phyloP scores from a whole-genome alignment of 2,329 filamentous ascomycete species.

The Pyrenochaeta sp. region DNA sequence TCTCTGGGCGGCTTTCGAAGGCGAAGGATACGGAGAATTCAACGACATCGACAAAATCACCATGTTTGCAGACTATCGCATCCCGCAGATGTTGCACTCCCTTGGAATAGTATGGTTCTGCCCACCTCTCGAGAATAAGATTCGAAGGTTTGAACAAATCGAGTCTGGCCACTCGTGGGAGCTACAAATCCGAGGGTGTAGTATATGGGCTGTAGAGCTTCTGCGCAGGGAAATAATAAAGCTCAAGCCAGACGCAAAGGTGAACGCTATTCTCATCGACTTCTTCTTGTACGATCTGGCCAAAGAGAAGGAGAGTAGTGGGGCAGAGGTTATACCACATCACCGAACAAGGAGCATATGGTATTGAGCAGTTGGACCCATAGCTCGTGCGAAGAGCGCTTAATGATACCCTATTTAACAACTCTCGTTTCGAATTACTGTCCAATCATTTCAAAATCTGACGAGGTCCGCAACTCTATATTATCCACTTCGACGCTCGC shows the following conservation, averaged over 20 bases:
- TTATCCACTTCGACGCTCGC: too few relatives aligned
- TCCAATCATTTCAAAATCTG: too few relatives aligned
- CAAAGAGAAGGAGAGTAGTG: conserved; percentile 75
- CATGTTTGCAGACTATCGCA: conserved; percentile 98
- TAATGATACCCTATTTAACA: conserved; percentile 2
- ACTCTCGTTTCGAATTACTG: too few relatives aligned
- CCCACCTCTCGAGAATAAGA: conserved; percentile 75
- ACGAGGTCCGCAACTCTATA: too few relatives aligned
- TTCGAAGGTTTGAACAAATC: conserved; percentile 70
- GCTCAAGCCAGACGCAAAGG: conserved; percentile 70
- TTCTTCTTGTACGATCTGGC: conserved; percentile 97
- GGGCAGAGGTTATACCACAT: conserved; percentile 68
- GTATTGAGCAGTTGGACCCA: conserved; percentile 65
- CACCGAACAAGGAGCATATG: conserved; percentile 93
- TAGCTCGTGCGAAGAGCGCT: neutral
- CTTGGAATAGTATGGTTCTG: conserved; percentile 86
- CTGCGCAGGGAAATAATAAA: conserved; percentile 80
- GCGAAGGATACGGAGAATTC: conserved; percentile 79
- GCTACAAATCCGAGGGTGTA: conserved; percentile 87
- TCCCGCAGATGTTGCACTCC: conserved; percentile 89
- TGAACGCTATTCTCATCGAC: conserved; percentile 93
- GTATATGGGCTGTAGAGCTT: conserved; percentile 95
- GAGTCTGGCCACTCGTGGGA: conserved; percentile 80
- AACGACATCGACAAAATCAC: conserved; percentile 93
- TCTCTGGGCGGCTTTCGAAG: conserved; percentile 94